Evolutionary conservation across 164 flowering plant species (phyloP).

Genomic region (Stephania yunnanensis): DNA sequence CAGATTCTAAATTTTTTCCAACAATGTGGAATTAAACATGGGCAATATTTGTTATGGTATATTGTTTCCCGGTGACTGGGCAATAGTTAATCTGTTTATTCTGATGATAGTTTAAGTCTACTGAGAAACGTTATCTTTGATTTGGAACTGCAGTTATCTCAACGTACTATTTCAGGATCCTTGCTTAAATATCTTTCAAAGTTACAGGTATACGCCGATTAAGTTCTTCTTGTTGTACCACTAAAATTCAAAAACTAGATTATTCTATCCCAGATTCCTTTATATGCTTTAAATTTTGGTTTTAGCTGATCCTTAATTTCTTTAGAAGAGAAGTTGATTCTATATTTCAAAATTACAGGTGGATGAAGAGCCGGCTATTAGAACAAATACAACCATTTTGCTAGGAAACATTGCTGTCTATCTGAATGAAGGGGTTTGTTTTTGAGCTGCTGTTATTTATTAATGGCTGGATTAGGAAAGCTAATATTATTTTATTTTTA

Average conservation of each 20-base stretch:
- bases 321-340: background rate
- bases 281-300: background rate
- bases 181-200: conserved; percentile 89
- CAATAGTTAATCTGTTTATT: background rate
- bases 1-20: background rate
- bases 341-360: conserved; percentile 45
- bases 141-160: conserved; percentile 69
- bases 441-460: background rate
- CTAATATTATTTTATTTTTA: background rate
- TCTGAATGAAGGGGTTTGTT: conserved; percentile 94
- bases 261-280: background rate
- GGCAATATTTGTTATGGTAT: background rate
- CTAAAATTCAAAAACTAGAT: background rate
- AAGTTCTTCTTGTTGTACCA: conserved; percentile 8
- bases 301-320: conserved; percentile 1
- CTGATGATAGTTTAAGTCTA: background rate
- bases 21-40: background rate
- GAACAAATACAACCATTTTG: conserved; percentile 95
- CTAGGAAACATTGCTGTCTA: conserved; percentile 92
- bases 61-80: background rate
- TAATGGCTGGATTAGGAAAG: background rate
- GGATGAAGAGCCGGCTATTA: conserved; percentile 97
- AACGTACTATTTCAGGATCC: conserved; percentile 82
- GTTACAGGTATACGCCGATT: conserved; percentile 64
- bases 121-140: conserved; percentile 10